phyloP scores from a whole-genome alignment of 352 stramenopile genomes.

The Globisporangium paroecandrum region DNA sequence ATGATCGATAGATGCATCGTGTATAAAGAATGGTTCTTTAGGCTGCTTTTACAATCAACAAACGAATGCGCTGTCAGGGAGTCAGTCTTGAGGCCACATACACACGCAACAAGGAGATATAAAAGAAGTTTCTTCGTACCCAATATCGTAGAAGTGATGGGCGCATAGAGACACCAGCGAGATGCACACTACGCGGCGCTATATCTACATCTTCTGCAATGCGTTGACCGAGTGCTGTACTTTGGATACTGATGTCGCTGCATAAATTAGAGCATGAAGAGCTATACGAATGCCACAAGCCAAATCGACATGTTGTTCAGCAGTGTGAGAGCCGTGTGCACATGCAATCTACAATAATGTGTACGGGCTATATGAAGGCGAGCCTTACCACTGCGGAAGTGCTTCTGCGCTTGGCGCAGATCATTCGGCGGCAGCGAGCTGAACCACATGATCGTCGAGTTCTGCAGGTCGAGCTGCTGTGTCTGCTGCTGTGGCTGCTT shows the following conservation, averaged over 20 bases:
- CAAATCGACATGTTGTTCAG: background rate
- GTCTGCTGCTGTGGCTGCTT: background rate
- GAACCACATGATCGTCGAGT: constrained; percentile 60
- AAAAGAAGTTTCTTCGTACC: too few relatives aligned
- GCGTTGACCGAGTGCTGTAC: constrained; percentile 24
- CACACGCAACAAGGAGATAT: too few relatives aligned
- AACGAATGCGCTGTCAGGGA: too few relatives aligned
- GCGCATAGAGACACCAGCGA: too few relatives aligned
- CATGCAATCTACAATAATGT: background rate
- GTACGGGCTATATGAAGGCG: background rate
- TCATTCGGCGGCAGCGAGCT: constrained; percentile 66
- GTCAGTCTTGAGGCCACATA: too few relatives aligned
- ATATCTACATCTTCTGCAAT: background rate
- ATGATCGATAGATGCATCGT: background rate
- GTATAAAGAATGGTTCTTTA: background rate
- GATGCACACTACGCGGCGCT: background rate
- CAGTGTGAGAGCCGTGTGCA: background rate
- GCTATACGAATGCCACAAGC: constrained; percentile 15
- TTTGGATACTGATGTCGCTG: constrained; percentile 26
- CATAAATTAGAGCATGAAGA: constrained; percentile 35
- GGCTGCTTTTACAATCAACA: too few relatives aligned
- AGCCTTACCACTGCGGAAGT: constrained; percentile 50
- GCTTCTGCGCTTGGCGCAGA: constrained; percentile 56
- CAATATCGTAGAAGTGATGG: too few relatives aligned
- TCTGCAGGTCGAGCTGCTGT: constrained; percentile 11